Evolutionary conservation across 768 basidiomycete genomes (phyloP).

Genomic region (Phlegmacium glaucopus): DNA sequence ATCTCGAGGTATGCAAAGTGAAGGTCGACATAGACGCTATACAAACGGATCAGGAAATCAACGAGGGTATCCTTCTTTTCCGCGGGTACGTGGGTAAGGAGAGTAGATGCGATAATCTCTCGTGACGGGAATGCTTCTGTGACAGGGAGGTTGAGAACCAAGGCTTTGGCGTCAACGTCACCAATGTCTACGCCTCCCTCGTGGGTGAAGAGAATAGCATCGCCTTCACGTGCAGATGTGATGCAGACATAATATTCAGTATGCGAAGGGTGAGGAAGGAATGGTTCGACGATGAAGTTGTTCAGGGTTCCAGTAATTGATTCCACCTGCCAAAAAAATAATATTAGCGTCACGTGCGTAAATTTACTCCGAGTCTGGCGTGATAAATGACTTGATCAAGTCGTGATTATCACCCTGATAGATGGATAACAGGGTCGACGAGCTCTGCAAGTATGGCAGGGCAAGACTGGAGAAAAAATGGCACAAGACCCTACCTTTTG

Average conservation of each 20-base stretch:
- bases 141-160: conserved; percentile 83
- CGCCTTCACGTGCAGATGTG: conserved; percentile 91
- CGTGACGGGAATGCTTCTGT: conserved; percentile 77
- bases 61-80: conserved; percentile 88
- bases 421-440: conserved; percentile 19
- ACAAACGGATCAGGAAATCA: conserved; percentile 93
- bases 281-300: conserved; percentile 99
- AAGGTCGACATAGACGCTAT: conserved; percentile 97
- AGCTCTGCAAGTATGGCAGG: too few relatives aligned
- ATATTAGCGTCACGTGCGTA: conserved; percentile 19
- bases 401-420: conserved; percentile 13
- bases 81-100: conserved; percentile 80
- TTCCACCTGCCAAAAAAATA: conserved; percentile 64
- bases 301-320: conserved; percentile 90
- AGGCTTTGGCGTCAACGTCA: conserved; percentile 96
- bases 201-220: conserved; percentile 97
- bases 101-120: conserved; percentile 65
- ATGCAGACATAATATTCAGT: conserved; percentile 99
- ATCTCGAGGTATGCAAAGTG: conserved; percentile 99
- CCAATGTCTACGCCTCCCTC: conserved; percentile 99
- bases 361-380: conserved; percentile 5
- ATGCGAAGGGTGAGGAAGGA: conserved; percentile 90
- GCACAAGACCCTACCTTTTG: conserved; percentile 65
- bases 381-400: conserved; percentile 3
- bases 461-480: conserved; percentile 5